Evolutionary conservation across 176 grass and related monocot species (phyloP), one percentile per base, ranked within the genome.

Genomic region (Raddia guianensis): DNA sequence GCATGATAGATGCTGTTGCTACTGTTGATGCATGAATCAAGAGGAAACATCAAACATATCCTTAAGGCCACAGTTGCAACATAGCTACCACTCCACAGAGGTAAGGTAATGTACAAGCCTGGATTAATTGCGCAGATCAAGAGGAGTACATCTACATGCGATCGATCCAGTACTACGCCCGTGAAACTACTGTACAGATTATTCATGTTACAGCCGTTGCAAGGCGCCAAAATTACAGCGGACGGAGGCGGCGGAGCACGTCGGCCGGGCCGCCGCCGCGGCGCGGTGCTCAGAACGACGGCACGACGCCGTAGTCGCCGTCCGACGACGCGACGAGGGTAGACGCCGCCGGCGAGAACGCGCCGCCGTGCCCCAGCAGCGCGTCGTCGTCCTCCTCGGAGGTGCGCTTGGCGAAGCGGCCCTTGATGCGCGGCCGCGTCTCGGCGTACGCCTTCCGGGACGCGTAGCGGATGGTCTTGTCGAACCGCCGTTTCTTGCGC

Each of bases 391-490:
- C 71, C 0, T 51, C 71, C 0, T 65, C 87, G 46, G 50, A 19
- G 83, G 72, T 9, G 34, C 91, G 91, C 89, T 97, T 97, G 20
- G 78, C 86, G 75, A 97, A 97, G 33, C 94, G 65, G 73, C 94
- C 94, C 80, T 97, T 97, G 75, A 97, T 75, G 80, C 91, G 89
- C 12, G 89, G 94, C 58, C 94, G 87, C 65, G 91, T 83, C 89
- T 93, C 91, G 33, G 94, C 94, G 72, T 97, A 97, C 21, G 94
- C 91, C 83, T 97, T 97, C 60, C 91, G 84, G 66, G 94, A 93
- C 44, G 94, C 91, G 68, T 97, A 97, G 34, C 94, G 82, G 78
- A 97, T 93, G 73, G 91, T 97, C 89, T 97, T 97, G 52, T 91
- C 32, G 72, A 97, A 97, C 13, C 88, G 66, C 14, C 91, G 91